Evolutionary conservation across 331 rosid genomes (phyloP), one percentile per base, ranked within the genome.

Genomic region (Rosa hybrid): DNA sequence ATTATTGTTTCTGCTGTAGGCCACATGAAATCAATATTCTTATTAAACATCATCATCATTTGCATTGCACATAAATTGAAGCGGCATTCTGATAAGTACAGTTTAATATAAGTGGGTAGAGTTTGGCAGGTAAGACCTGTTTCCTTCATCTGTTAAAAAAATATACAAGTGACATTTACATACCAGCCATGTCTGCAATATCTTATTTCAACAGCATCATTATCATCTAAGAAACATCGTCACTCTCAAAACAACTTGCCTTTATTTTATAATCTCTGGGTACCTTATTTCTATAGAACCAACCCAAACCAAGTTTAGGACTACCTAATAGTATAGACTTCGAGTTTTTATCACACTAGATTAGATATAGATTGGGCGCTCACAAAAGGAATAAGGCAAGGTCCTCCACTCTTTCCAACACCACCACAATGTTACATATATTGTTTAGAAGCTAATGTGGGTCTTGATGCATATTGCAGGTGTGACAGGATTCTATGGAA

Each of bases 401-500:
- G 53, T 3, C 14, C 53, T 56, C 62, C 25, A 56, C 25, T n/a
- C 62, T 56, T 51, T 20, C 25, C 25, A 8, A 49, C 53, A 11
- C 53, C 14, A 49, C 2, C 16, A 12, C 14, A 49, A 49, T 12
- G 53, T 49, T 34, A 34, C 39, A 34, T 34, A 14, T 4, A 48
- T 48, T 21, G n/a, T 60, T 17, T 44, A 60, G n/a, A 51, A 9
- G 60, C 81, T 78, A 17, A 78, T 77, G 59, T 56, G 75, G 27
- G 34, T 20, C 17, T 44, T 20, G 72, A 48, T 63, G 30, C 6
- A 20, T 11, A 49, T 20, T 42, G 27, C 83, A 95, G 99, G 99
- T 96, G 99, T 10, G 99, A 96, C 78, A 80, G 99, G 86, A 93
- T 96, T 25, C 81, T 96, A 72, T 96, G 99, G 99, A 93, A 90